These are phyloP conservation scores for Pseudocercospora pini-densiflorae DNA, from an alignment of 2,329 filamentous ascomycete genomes.

Conservation along the genomic window DNA sequence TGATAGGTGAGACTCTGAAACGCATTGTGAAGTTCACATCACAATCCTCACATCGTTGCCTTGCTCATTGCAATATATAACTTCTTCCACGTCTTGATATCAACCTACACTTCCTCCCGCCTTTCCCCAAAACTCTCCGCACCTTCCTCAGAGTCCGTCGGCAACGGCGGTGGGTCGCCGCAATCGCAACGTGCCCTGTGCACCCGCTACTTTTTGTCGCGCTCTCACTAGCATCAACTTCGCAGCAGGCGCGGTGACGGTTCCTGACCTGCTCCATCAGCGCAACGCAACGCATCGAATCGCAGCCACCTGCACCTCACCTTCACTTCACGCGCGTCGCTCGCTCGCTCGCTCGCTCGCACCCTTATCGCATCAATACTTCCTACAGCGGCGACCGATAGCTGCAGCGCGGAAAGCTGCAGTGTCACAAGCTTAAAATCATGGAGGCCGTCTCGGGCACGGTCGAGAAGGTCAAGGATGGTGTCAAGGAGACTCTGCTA, in stretches of 20 bases:
- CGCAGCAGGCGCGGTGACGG: background rate
- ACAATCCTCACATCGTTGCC: background rate
- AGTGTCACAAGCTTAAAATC: conserved; percentile 37
- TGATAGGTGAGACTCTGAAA: background rate
- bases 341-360: background rate
- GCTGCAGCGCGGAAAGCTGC: conserved; percentile 30
- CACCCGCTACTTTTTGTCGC: background rate
- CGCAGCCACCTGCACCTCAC: conserved; percentile 3
- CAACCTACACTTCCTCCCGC: background rate
- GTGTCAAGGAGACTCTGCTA: conserved; percentile 9
- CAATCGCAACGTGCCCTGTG: background rate
- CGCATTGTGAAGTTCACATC: background rate
- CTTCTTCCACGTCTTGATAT: background rate
- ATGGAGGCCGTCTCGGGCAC: conserved; percentile 29
- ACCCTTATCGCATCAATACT: background rate
- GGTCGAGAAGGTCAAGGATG: conserved; percentile 12
- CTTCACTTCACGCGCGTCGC: background rate
- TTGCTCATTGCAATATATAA: background rate
- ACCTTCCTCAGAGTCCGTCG: background rate
- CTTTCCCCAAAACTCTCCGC: background rate
- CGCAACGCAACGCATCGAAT: background rate
- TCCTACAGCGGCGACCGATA: background rate
- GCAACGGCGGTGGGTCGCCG: conserved; percentile 1
- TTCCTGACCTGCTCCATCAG: background rate
- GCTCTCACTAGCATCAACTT: background rate